Percentiles rank a stretch among this genome's conserved stretches.
Conservation (phyloP, 345 rosid genomes). For the Acer saccharum region DNA sequence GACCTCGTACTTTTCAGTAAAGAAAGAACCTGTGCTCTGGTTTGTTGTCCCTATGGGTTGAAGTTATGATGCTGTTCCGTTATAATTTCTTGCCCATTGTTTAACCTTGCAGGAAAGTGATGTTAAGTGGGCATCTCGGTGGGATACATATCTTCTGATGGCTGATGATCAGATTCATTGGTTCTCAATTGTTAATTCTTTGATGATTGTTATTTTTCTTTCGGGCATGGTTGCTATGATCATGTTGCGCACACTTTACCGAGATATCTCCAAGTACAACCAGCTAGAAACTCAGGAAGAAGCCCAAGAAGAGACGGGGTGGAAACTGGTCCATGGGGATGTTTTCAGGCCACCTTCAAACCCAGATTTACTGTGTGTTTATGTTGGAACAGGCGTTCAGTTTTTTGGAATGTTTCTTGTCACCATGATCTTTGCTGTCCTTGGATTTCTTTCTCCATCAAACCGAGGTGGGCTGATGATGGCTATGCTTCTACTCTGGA, state of each 20-base stretch:
- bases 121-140: slow-evolving; percentile 92
- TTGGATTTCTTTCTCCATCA: slow-evolving; percentile 92
- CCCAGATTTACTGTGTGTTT: slow-evolving; percentile 78
- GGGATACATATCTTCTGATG: slow-evolving; percentile 96
- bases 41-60: background rate
- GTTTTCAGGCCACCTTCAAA: slow-evolving; percentile 82
- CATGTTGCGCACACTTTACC: slow-evolving; percentile 86
- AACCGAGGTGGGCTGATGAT: slow-evolving; percentile 93
- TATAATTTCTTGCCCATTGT: background rate
- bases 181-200: slow-evolving; percentile 89
- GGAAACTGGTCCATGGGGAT: slow-evolving; percentile 96
- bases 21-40: background rate
- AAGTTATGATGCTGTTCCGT: background rate
- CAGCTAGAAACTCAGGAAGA: slow-evolving; percentile 95
- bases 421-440: slow-evolving; percentile 87
- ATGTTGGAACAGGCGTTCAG: slow-evolving; percentile 91
- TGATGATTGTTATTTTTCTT: slow-evolving; percentile 95
- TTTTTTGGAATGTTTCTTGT: slow-evolving; percentile 85
- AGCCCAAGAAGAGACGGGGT: slow-evolving; percentile 90
- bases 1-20: slow-evolving; percentile 1
- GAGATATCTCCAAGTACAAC: slow-evolving; percentile 92
- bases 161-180: slow-evolving; percentile 96
- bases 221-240: slow-evolving; percentile 99
- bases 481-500: slow-evolving; percentile 88
- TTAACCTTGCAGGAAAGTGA: slow-evolving; percentile 66